Evolutionary conservation across 352 stramenopile genomes (phyloP), one percentile per base, ranked within the genome.

Genomic region (Globisporangium yorkense): DNA sequence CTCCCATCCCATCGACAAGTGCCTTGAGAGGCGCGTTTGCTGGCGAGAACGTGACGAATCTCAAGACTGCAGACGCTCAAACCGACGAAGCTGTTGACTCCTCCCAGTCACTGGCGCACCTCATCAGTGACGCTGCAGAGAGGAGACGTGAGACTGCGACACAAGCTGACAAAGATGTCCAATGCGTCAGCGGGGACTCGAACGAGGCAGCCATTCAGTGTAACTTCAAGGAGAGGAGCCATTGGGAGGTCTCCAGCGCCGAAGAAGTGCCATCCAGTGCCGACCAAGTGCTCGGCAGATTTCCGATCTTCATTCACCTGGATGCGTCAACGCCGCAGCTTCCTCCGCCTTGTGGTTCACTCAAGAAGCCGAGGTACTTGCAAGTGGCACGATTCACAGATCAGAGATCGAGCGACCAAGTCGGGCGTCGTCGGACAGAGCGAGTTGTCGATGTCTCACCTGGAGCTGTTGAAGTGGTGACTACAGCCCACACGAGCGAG

Each of bases 281-380:
- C 8, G 35, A 27, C 16, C 27, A 10, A 3, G 7, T 65, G 13
- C 27, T 65, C 2, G 10, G 20, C 49, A 80, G 67, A 16, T 82
- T 63, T 44, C 70, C 72, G 0, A 57, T 77, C 21, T 79, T 64
- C 53, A 48, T 77, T 3, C 68, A 80, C 13, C 46, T 82, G 2
- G 55, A 67, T n/a, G 10, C 46, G 8, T 51, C 20, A 27, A 37
- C 16, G 12, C 33, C 7, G 40, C 59, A 24, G 8, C 47, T 40
- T 10, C 41, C 57, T 16, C 37, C 57, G 24, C 57, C 39, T 3
- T 18, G 37, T 41, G 37, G 37, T 5, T 41, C 37, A 12, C 9
- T 5, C 1, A 18, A 16, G 12, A 79, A 68, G 43, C 9, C 20
- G 40, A 61, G 53, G 15, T 82, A 67, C 47, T 49, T 80, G 2